These are phyloP conservation scores for Debaryomycetaceae sp. DNA, from an alignment of 1,139 yeast species.

Conservation along the genomic window DNA sequence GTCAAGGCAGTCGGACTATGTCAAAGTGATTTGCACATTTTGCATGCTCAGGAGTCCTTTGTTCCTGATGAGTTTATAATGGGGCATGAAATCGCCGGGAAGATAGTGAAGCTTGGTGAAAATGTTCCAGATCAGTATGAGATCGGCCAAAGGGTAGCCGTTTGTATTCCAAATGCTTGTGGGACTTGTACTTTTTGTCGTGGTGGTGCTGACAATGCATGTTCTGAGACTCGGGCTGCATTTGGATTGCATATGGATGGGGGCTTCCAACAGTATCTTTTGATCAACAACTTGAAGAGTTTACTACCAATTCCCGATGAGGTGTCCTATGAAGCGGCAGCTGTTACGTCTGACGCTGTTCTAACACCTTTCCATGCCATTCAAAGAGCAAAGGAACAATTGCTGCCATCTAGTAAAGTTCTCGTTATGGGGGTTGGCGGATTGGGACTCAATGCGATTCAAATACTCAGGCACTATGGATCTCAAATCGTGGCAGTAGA, in stretches of 20 bases:
- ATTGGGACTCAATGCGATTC: constrained; percentile 48
- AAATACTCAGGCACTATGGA: constrained; percentile 29
- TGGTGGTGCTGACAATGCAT: constrained; percentile 39
- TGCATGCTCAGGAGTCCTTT: constrained; percentile 24
- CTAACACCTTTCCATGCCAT: constrained; percentile 52
- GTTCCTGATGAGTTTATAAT: constrained; percentile 36
- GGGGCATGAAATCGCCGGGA: constrained; percentile 61
- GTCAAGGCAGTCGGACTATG: constrained; percentile 54
- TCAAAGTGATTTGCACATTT: constrained; percentile 47
- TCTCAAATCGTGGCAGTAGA: constrained; percentile 2
- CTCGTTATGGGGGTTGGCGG: constrained; percentile 51
- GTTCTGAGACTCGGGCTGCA: constrained; percentile 20
- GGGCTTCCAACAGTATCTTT: constrained; percentile 47
- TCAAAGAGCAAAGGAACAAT: constrained; percentile 29
- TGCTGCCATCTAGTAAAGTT: constrained; percentile 37
- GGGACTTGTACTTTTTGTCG: constrained; percentile 44
- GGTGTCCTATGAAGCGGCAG: constrained; percentile 44
- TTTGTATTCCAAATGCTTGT: constrained; percentile 39
- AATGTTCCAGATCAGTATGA: constrained; percentile 22
- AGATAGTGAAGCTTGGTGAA: constrained; percentile 39
- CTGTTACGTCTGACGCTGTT: constrained; percentile 48
- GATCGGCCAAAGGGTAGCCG: constrained; percentile 35
- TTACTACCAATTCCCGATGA: constrained; percentile 46
- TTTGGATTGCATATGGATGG: constrained; percentile 48
- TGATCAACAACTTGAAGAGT: constrained; percentile 32